Base-by-base conservation (phyloP, 2,329 filamentous ascomycete species). In the Fusarium ramigenum region DNA sequence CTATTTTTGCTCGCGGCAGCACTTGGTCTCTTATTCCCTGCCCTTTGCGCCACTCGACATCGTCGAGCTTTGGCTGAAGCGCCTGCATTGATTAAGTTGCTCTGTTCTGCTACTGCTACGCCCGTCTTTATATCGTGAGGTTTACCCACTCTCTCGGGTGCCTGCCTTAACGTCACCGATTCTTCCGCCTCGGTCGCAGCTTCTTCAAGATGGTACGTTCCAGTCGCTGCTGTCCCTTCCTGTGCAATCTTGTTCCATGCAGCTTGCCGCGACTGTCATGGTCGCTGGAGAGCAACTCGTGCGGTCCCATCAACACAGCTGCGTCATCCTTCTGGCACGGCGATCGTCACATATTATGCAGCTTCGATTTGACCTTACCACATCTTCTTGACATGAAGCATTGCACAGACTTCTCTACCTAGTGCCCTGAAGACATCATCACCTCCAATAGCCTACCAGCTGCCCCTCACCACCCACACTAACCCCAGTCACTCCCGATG, bases 121-220 rank as follows among this genome's bases (percentile, higher is more conserved):
- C 40, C 66, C 32, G 68, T 65, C 68, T 36, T 69, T 47, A 44
- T 63, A 67, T 66, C 67, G 57, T 62, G 71, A 74, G 71, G 56
- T 43, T 47, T 52, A 57, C 21, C 39, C n/a, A 40, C 57, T 62
- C 50, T 49, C 23, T 28, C 32, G 28, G 40, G 62, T 73, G 39
- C 46, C 62, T 64, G 50, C 50, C 36, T 60, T 66, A 59, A 50
- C 23, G 15, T 50, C 56, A 28, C 54, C 37, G 52, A 64, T 42
- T 44, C 61, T 61, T 47, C 62, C 70, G 62, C 58, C 46, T 58
- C 60, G 68, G 66, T 65, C 59, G 63, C 66, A 67, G 54, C 54
- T 56, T 68, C 56, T 58, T 69, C 67, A 77, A 58, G 66, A 77
- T 77, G 75, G 75, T 77, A 70, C 60, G 75, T 74, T 54, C 60